Base-by-base conservation (phyloP, 2,329 filamentous ascomycete species). In the Colletotrichum costaricense region DNA sequence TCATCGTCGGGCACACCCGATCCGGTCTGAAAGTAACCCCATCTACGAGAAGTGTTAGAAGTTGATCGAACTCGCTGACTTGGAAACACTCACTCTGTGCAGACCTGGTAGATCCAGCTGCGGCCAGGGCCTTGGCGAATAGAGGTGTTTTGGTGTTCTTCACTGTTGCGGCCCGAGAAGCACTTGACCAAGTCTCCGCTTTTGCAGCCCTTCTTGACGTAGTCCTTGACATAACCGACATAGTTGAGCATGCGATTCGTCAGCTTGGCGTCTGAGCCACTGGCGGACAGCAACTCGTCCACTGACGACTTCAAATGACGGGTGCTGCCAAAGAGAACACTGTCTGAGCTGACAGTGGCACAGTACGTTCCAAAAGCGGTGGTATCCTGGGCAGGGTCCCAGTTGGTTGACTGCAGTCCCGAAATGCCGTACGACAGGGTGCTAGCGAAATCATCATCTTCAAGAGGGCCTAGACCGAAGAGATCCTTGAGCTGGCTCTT, bases 21-120 rank as follows among this genome's bases (percentile, higher is more conserved):
- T 60, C 94, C 94, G 0, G 93, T 94, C 76, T 92, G 89, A 63
- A 95, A 90, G 82, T 90, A 97, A 11, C 94, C 94, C 94, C 93
- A 97, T 87, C 90, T 89, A 16, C 59, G 22, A 72, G 70, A 60
- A 76, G 5, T 63, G 65, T 78, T 67, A 77, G 76, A 52, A 12
- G n/a, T 4, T 11, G 8, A 3, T 16, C 1, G 4, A 28, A 35
- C 5, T 12, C n/a, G 16, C 16, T 12, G 28, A 52, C 4, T 38
- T 4, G 42, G 28, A 46, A 26, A 46, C 19, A 80, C 84, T 79
- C 79, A 88, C 83, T 90, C 85, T 6, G 87, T 89, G 81, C 88
- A 90, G 52, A 86, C 87, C 74, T 90, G 88, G 76, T 87, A 90
- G 0, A 81, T 76, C 88, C 88, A 90, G 28, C 84, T 80, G 0